Conservation (phyloP, 2,329 filamentous ascomycete species). For the Trichoderma sp. region DNA sequence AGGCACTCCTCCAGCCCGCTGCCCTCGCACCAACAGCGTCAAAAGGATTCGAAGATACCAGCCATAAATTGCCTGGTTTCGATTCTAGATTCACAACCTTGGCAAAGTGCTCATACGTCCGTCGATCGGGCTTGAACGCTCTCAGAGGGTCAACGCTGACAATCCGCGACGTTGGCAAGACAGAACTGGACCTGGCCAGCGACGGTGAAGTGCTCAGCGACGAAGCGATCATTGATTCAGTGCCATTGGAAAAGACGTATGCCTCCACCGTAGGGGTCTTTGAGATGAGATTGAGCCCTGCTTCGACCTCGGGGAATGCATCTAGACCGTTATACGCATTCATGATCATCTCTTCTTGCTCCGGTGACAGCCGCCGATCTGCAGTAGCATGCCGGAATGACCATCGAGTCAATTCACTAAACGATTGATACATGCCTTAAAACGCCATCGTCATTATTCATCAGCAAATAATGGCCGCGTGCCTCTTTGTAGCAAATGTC, state of each 20-base stretch:
- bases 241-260: constrained; percentile 73
- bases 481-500: neutral
- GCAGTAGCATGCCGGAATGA: constrained; percentile 64
- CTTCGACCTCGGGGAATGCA: constrained; percentile 64
- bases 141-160: constrained; percentile 62
- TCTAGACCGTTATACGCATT: constrained; percentile 63
- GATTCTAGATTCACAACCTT: constrained; percentile 49
- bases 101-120: constrained; percentile 62
- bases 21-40: constrained; percentile 66
- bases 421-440: constrained; percentile 52
- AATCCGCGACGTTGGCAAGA: constrained; percentile 49
- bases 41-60: constrained; percentile 73
- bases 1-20: constrained; percentile 63
- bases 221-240: constrained; percentile 59
- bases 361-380: constrained; percentile 51
- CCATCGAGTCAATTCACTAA: constrained; percentile 62
- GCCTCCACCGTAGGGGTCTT: constrained; percentile 45
- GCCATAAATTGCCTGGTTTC: constrained; percentile 58
- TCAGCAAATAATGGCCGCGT: neutral
- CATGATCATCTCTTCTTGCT: constrained; percentile 56
- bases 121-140: constrained; percentile 66
- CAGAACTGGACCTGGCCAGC: constrained; percentile 47
- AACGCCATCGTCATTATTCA: neutral
- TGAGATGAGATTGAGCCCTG: constrained; percentile 52
- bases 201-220: constrained; percentile 60